Base-by-base conservation (phyloP, 2,329 filamentous ascomycete genomes). In the Pleurostoma richardsiae region DNA sequence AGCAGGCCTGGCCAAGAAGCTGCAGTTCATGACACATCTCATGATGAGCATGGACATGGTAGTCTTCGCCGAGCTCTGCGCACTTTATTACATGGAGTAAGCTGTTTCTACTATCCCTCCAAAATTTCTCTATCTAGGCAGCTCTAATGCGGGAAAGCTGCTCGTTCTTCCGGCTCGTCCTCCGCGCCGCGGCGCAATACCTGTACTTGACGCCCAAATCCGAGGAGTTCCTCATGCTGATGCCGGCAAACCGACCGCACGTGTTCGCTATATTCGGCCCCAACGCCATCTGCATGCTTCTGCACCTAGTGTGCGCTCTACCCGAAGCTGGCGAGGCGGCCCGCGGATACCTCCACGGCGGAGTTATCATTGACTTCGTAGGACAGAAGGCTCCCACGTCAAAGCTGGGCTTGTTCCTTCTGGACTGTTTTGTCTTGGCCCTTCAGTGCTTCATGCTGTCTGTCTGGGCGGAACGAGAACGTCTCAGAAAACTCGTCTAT, bases 81-180 rank as follows among this genome's bases (percentile, higher is more conserved):
- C 77, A 40, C 56, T 86, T 55, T 87, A 87, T 61, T 86, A 86
- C 61, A 81, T 86, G 77, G 83, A 87, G 83, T 86, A 70, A 47
- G 76, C 61, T n/a, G 39, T 39, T 26, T 19, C 19, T 19, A 26
- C 29, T 29, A 27, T 11, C 41, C 39, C 27, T 36, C 38, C 43
- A 28, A 3, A 19, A 3, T 30, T 19, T 19, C 19, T 19, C 19
- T 19, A 19, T 19, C 19, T 19, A 19, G 19, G 19, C 19, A 19
- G 19, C 19, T 19, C 19, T 19, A 19, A 19, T 19, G 19, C 19
- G 19, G 19, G 19, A 30, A 52, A 86, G 83, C 59, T 85, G 81
- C 60, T 86, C 82, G 30, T 75, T 85, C 58, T 74, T 83, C 56
- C 79, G 80, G 41, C 73, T 86, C 47, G 59, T 81, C 45, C 64